Percentiles rank a stretch among this genome's conserved stretches.
Evolutionary conservation across 1,284 basidiomycete species (phyloP).

Genomic region (Quambalaria eucalypti): DNA sequence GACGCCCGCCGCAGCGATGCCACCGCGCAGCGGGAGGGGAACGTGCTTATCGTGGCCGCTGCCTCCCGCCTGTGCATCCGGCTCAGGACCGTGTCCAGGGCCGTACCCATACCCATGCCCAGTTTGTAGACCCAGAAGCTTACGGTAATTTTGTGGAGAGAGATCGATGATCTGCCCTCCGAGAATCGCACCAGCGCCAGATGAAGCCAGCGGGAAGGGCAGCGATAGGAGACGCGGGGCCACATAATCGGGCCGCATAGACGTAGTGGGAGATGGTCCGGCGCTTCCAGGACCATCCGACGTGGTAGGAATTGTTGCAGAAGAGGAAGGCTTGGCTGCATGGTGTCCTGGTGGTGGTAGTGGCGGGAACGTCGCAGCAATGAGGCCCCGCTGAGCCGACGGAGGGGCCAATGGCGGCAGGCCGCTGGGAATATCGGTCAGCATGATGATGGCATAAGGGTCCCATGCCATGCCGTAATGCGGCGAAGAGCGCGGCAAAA

Average conservation of each 20-base stretch:
- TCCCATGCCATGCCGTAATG: conserved; percentile 65
- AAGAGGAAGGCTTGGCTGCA: too few relatives aligned
- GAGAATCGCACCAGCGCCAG: conserved; percentile 32
- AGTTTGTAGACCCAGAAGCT: conserved; percentile 19
- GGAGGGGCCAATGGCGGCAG: conserved; percentile 37
- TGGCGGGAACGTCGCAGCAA: conserved; percentile 36
- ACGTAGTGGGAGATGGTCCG: too few relatives aligned
- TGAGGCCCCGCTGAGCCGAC: conserved; percentile 31
- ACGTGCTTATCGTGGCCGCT: conserved; percentile 12
- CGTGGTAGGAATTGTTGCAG: background rate
- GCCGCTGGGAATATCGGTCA: conserved; percentile 26
- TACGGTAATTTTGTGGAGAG: conserved; percentile 25
- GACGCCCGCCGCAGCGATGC: conserved; percentile 17
- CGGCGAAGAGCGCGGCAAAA: conserved; percentile 64
- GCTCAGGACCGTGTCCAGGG: background rate
- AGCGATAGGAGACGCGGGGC: conserved; percentile 21
- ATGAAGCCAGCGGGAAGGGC: conserved; percentile 25
- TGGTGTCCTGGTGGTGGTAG: background rate
- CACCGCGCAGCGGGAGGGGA: conserved; percentile 20
- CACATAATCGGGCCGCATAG: background rate
- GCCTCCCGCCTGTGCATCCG: conserved; percentile 6
- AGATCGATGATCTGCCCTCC: conserved; percentile 24
- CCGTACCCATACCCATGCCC: too few relatives aligned
- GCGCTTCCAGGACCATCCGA: too few relatives aligned
- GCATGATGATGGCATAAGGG: conserved; percentile 58